Percentiles rank a stretch among this genome's conserved stretches.
These are phyloP conservation scores for Camellia japonica DNA, from an alignment of 148 eudicot genomes.

Conservation along the genomic window DNA sequence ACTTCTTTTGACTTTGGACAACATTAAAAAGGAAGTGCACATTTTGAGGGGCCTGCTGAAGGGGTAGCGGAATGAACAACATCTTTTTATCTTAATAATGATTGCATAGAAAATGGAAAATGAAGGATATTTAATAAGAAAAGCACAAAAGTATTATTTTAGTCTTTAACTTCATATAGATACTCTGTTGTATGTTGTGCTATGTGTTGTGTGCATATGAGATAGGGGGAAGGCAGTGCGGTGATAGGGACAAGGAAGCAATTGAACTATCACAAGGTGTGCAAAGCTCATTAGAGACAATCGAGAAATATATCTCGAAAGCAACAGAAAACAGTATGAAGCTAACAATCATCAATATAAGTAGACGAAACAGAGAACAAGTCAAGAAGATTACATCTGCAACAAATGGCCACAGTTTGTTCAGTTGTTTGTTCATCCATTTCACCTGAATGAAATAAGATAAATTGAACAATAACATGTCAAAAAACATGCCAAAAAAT, in stretches of 20 bases:
- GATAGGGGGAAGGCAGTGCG: background rate
- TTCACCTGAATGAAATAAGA: conserved; percentile 60
- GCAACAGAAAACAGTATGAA: background rate
- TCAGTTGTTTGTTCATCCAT: conserved; percentile 86
- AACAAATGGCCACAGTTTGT: conserved; percentile 87
- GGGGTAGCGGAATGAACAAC: background rate
- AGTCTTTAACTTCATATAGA: background rate
- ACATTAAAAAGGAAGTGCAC: background rate
- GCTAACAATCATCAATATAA: background rate
- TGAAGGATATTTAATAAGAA: background rate
- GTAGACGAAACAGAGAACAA: background rate
- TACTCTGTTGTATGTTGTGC: background rate
- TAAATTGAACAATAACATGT: background rate
- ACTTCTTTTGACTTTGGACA: background rate
- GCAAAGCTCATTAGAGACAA: background rate
- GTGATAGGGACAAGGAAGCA: background rate
- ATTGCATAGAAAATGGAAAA: background rate
- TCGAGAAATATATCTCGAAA: background rate
- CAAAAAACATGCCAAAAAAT: background rate
- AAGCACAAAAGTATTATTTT: background rate
- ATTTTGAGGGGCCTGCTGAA: background rate
- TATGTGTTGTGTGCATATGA: background rate
- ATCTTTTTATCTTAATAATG: conserved; percentile 3
- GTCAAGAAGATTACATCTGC: conserved; percentile 75
- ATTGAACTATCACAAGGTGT: background rate